Conservation (phyloP, 495 filamentous ascomycete genomes). For the Penicillium atrosanguineum region DNA sequence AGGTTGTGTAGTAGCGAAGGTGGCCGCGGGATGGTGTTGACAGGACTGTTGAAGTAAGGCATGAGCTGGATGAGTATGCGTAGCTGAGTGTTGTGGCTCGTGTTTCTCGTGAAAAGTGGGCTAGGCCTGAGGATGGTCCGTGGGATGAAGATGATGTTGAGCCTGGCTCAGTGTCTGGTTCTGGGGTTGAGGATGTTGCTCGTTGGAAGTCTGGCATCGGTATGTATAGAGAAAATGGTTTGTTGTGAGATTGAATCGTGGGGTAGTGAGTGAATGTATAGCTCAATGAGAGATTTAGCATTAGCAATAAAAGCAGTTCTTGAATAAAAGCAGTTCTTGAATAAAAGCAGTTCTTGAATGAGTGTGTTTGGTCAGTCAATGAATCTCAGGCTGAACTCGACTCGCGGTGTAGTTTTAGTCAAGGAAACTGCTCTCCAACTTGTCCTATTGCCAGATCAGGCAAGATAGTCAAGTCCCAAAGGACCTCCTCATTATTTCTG, state of each 20-base stretch:
- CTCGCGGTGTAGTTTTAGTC: background rate
- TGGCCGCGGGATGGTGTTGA: background rate
- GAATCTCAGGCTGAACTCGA: background rate
- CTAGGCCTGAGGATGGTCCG: background rate
- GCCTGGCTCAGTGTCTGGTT: background rate
- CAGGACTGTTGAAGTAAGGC: background rate
- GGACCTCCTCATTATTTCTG: background rate
- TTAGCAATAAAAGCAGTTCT: background rate
- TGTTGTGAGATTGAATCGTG: background rate
- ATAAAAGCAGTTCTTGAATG: background rate
- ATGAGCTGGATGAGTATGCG: background rate
- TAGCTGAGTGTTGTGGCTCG: background rate
- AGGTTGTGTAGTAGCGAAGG: background rate
- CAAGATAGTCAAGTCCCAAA: background rate
- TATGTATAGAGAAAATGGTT: background rate
- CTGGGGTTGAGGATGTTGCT: background rate
- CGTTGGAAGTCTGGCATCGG: background rate
- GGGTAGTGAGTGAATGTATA: background rate
- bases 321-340: no score
- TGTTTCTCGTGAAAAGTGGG: background rate
- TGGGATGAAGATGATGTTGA: background rate
- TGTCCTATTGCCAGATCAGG: background rate
- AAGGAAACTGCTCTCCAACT: background rate
- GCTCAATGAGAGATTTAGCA: background rate
- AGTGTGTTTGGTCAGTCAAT: background rate